Evolutionary conservation across 306 rosid genomes (phyloP), one percentile per base, ranked within the genome.

Genomic region (Cicer chorassanicum): DNA sequence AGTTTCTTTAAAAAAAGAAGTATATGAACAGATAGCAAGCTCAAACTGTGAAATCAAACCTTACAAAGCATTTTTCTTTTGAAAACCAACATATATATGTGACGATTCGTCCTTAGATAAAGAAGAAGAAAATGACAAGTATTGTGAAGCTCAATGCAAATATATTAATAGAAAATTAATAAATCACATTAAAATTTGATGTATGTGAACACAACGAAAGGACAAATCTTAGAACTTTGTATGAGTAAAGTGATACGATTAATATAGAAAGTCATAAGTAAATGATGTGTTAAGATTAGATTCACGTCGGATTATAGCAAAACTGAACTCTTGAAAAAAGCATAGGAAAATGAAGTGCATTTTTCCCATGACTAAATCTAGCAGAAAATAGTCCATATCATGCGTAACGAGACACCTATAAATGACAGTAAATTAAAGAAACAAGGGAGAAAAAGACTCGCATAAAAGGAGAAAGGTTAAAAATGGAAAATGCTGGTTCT

Each of bases 1-100:
- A 16, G 19, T 11, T n/a, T 19, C 4, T 44, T 2, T 10, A 71
- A 63, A 6, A 6, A 1, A 15, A 0, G 2, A 2, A 18, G 49
- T 59, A 29, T 61, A 10, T 8, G 63, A 49, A 49, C 66, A 59
- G 68, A 74, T 15, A 50, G 50, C 18, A 34, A 72, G 48, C 38
- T 38, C 51, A 16, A 62, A 16, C 63, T 11, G 18, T 50, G 77
- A 40, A 38, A 78, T 39, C 71, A 49, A 60, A 45, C 7, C 16
- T 36, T 11, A 29, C 36, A 29, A 29, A 3, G 5, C 36, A 29
- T 29, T 29, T 29, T 29, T 29, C 36, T 29, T 29, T 29, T 29
- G 36, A 29, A 29, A 29, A 29, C 0, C 36, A 29, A 29, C 36
- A 29, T 29, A 29, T 29, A 3, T 3, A 3, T 29, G 36, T 29